phyloP scores from a whole-genome alignment of 768 basidiomycete genomes.

The Leccinum rimulosum region DNA sequence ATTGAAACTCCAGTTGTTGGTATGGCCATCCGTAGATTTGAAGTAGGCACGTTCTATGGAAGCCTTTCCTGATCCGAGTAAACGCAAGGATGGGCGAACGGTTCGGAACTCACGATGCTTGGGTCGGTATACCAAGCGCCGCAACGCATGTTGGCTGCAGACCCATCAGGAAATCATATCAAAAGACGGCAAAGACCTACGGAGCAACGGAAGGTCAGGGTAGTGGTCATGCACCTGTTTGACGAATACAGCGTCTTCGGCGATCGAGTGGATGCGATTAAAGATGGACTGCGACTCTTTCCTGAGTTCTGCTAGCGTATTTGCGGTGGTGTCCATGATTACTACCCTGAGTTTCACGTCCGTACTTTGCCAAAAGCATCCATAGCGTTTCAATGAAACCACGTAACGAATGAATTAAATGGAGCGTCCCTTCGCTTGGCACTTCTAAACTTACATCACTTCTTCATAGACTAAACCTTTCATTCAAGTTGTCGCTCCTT shows the following conservation, averaged over 20 bases:
- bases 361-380: not conserved
- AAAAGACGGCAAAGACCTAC: conserved; percentile 34
- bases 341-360: not conserved
- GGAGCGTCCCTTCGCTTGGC: not conserved
- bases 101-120: conserved; percentile 40
- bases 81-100: not conserved
- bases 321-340: not conserved
- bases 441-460: conserved; percentile 9
- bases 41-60: conserved; percentile 59
- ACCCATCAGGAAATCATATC: not conserved
- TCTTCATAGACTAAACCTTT: conserved; percentile 1
- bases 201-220: conserved; percentile 51
- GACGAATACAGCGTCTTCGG: conserved; percentile 74
- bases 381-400: not conserved
- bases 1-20: conserved; percentile 81
- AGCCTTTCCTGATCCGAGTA: conserved; percentile 3
- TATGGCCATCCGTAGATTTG: conserved; percentile 91
- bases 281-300: conserved; percentile 75
- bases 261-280: conserved; percentile 86
- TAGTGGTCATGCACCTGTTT: conserved; percentile 47
- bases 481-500: conserved; percentile 8
- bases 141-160: conserved; percentile 83
- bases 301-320: conserved; percentile 40
- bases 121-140: conserved; percentile 94
- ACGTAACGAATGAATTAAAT: not conserved